phyloP scores from a whole-genome alignment of 306 rosid species.

The Medicago truncatula region MtrunA17r5.0-ANR NC_053046.1:43280001-43280500 shows the following conservation, averaged over 20 bases:
- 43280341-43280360: constrained; percentile 90
- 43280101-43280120: not conserved
- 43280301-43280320: constrained; percentile 94
- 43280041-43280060: no score
- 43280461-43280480: constrained; percentile 76
- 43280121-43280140: not conserved
- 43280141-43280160: constrained; percentile 12
- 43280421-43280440: constrained; percentile 80
- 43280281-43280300: constrained; percentile 75
- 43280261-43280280: constrained; percentile 3
- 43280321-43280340: constrained; percentile 90
- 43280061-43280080: no score
- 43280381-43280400: constrained; percentile 82
- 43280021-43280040: no score
- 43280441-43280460: constrained; percentile 87
- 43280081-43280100: not conserved
- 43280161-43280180: not conserved
- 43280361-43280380: constrained; percentile 68
- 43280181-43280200: constrained; percentile 13
- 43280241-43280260: constrained; percentile 26
- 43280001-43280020: no score
- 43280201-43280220: not conserved
- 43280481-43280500: constrained; percentile 77
- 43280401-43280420: constrained; percentile 89
- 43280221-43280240: constrained; percentile 11